Conservation (phyloP, 164 flowering plant species). For the Aristolochia contorta region DNA sequence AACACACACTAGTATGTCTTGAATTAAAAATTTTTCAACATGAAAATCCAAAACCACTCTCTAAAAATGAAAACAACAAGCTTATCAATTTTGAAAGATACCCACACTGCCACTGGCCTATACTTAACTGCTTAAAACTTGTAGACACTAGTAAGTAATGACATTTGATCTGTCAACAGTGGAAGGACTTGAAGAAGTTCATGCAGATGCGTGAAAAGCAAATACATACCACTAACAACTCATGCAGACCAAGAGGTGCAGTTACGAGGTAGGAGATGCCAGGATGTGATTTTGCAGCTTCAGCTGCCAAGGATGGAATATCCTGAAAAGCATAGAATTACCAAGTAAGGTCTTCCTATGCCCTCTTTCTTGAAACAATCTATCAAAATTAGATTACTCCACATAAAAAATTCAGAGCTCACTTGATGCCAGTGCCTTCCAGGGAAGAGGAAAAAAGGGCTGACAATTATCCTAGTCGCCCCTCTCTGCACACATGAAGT, state of each 20-base stretch:
- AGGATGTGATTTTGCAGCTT: conserved; percentile 82
- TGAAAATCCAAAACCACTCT: too few species aligned
- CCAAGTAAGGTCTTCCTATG: neutral
- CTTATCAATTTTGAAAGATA: too few species aligned
- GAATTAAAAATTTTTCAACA: too few species aligned
- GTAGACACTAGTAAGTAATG: too few species aligned
- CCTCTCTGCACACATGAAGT: conserved; percentile 65
- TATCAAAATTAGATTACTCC: neutral
- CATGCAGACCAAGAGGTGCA: conserved; percentile 89
- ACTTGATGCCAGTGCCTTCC: conserved; percentile 97
- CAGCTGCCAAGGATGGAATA: conserved; percentile 81
- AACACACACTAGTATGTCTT: too few species aligned
- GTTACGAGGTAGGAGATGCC: conserved; percentile 67
- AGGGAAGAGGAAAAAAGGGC: conserved; percentile 92
- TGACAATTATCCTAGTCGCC: conserved; percentile 62
- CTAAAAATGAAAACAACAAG: too few species aligned
- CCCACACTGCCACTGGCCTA: too few species aligned
- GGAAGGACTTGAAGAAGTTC: too few species aligned
- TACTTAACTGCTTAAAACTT: too few species aligned
- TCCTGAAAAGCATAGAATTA: conserved; percentile 36
- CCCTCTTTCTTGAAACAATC: neutral
- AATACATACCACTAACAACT: conserved; percentile 57
- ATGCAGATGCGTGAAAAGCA: too few species aligned
- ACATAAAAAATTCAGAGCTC: neutral
- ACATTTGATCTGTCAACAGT: too few species aligned